Conservation (phyloP, 495 filamentous ascomycete species). For the Tirmania nivea region DNA sequence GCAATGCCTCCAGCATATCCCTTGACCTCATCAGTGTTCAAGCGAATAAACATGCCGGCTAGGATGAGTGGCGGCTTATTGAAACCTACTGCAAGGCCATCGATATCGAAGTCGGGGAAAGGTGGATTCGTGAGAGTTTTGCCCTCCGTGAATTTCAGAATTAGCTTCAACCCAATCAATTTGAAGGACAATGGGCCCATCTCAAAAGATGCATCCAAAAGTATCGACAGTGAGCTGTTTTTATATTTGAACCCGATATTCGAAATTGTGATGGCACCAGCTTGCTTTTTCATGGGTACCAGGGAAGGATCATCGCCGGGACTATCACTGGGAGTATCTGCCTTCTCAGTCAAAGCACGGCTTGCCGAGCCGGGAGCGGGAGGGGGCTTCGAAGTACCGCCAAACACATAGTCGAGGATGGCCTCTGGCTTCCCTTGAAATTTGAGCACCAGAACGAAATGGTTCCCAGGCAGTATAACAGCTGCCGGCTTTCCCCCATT, state of each 20-base stretch:
- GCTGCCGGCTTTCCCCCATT: not conserved
- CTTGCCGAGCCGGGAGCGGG: not conserved
- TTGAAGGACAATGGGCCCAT: slow-evolving; percentile 23
- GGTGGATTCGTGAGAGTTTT: slow-evolving; percentile 2
- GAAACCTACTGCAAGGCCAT: slow-evolving; percentile 22
- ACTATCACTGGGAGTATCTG: not conserved
- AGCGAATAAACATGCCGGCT: slow-evolving; percentile 23
- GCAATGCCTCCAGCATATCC: slow-evolving; percentile 23
- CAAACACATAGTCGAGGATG: slow-evolving; percentile 20
- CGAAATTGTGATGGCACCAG: slow-evolving; percentile 15
- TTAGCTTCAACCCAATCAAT: slow-evolving; percentile 22
- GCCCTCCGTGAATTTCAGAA: not conserved
- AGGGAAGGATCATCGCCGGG: slow-evolving; percentile 2
- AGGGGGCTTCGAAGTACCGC: not conserved
- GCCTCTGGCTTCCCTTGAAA: slow-evolving; percentile 5
- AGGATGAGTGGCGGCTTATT: slow-evolving; percentile 23
- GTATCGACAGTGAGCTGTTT: slow-evolving; percentile 14
- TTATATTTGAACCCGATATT: slow-evolving; percentile 23
- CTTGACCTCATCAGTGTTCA: slow-evolving; percentile 2
- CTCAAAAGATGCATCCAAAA: slow-evolving; percentile 21
- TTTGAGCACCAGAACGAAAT: slow-evolving; percentile 19
- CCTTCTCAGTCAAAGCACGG: not conserved
- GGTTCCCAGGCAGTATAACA: slow-evolving; percentile 15
- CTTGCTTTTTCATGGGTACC: slow-evolving; percentile 14
- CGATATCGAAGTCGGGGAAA: slow-evolving; percentile 11